Evolutionary conservation across 2,329 filamentous ascomycete species (phyloP).

Genomic region (Aspergillus niger): DNA sequence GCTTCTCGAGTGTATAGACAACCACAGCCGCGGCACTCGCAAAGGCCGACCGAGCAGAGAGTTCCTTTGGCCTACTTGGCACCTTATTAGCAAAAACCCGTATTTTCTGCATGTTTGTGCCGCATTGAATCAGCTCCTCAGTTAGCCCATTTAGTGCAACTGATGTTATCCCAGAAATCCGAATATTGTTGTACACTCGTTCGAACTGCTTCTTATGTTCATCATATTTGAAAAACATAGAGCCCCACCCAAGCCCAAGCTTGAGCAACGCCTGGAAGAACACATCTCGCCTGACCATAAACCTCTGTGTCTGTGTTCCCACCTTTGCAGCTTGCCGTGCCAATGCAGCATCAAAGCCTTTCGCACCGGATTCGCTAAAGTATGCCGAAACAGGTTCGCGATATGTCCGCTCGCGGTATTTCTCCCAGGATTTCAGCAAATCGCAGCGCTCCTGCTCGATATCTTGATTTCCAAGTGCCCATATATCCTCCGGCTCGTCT

Average conservation of each 20-base stretch:
- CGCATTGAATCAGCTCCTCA: constrained; percentile 37
- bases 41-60: constrained; percentile 39
- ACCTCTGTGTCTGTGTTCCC: constrained; percentile 26
- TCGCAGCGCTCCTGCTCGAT: constrained; percentile 14
- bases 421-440: constrained; percentile 46
- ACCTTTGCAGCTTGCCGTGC: constrained; percentile 27
- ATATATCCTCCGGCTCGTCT: constrained; percentile 33
- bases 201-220: constrained; percentile 38
- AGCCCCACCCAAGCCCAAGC: constrained; percentile 48
- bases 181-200: constrained; percentile 45
- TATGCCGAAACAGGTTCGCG: constrained; percentile 41
- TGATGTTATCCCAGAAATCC: constrained; percentile 56
- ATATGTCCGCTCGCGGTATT: constrained; percentile 35
- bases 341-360: constrained; percentile 44
- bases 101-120: constrained; percentile 39
- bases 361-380: constrained; percentile 46
- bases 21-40: constrained; percentile 37
- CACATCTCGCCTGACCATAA: constrained; percentile 38
- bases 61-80: constrained; percentile 27
- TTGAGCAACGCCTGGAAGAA: constrained; percentile 45
- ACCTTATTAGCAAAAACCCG: constrained; percentile 38
- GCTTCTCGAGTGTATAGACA: constrained; percentile 41
- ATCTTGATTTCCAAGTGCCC: constrained; percentile 34
- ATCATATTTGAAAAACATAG: constrained; percentile 47
- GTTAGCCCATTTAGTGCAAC: constrained; percentile 39